Conservation (phyloP, 2,329 filamentous ascomycete species). For the Parascedosporium putredinis region DNA sequence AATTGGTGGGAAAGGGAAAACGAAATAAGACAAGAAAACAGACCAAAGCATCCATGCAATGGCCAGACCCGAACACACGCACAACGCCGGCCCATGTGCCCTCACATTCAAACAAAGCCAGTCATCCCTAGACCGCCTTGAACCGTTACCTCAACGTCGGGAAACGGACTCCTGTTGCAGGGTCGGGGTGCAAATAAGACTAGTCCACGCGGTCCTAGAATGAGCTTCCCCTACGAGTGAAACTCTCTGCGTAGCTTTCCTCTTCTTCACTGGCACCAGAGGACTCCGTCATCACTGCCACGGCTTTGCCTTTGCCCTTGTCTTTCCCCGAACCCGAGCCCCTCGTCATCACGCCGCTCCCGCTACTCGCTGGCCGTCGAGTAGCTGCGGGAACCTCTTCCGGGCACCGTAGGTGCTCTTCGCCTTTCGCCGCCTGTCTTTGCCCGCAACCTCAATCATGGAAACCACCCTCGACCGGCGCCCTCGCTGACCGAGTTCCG, state of each 20-base stretch:
- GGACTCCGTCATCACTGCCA: constrained; percentile 27
- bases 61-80: too few relatives aligned
- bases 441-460: constrained; percentile 24
- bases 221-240: constrained; percentile 30
- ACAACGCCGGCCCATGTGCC: too few relatives aligned
- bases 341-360: constrained; percentile 12
- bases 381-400: constrained; percentile 15
- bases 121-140: too few relatives aligned
- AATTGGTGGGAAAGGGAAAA: neutral
- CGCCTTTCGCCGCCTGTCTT: constrained; percentile 17
- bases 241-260: constrained; percentile 17
- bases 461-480: constrained; percentile 13
- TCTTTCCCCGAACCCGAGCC: constrained; percentile 13
- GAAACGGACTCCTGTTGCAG: too few relatives aligned
- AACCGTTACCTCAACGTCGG: too few relatives aligned
- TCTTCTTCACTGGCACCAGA: constrained; percentile 23
- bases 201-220: constrained; percentile 20
- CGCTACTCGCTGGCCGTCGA: constrained; percentile 27
- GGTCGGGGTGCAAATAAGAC: too few relatives aligned
- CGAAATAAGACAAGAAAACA: neutral
- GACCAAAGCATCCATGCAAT: neutral
- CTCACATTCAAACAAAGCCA: neutral
- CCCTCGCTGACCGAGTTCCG: constrained; percentile 41
- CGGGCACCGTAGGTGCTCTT: constrained; percentile 17
- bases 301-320: constrained; percentile 35